Percentiles rank a stretch among this genome's conserved stretches.
phyloP scores from a whole-genome alignment of 2,329 filamentous ascomycete species.

The Sclerotinia spermophila region DNA sequence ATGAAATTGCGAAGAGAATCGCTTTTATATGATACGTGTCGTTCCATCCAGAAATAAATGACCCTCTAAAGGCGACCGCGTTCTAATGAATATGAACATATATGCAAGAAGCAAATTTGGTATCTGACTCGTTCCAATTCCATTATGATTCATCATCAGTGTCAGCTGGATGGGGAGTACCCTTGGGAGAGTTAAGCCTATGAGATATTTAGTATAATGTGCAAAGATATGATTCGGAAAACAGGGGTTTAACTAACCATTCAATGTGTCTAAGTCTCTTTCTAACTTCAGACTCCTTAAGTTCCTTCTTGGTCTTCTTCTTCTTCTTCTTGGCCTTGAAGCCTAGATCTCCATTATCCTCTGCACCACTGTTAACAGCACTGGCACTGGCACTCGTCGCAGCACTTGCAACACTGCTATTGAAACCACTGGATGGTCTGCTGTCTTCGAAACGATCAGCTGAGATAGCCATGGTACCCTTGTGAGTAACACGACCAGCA shows the following conservation, averaged over 20 bases:
- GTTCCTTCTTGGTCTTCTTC: constrained; percentile 95
- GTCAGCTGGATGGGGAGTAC: constrained; percentile 36
- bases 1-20: not conserved
- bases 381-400: constrained; percentile 55
- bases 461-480: constrained; percentile 69
- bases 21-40: constrained; percentile 7
- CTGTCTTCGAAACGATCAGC: constrained; percentile 86
- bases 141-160: constrained; percentile 35
- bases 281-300: constrained; percentile 89
- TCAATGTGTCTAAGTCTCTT: constrained; percentile 81
- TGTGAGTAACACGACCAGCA: constrained; percentile 81
- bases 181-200: constrained; percentile 37
- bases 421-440: constrained; percentile 59
- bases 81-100: constrained; percentile 15
- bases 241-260: constrained; percentile 46
- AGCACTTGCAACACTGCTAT: constrained; percentile 53
- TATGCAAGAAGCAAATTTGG: constrained; percentile 13
- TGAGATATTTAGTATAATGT: constrained; percentile 20
- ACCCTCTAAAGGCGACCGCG: not conserved
- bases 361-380: constrained; percentile 75
- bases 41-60: constrained; percentile 1
- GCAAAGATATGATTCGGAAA: constrained; percentile 54
- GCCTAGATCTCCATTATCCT: constrained; percentile 79
- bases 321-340: constrained; percentile 93
- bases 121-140: not conserved